Percentiles rank a stretch among this genome's conserved stretches.
Conservation (phyloP, 768 basidiomycete species). For the Tubosaeta sp. region DNA sequence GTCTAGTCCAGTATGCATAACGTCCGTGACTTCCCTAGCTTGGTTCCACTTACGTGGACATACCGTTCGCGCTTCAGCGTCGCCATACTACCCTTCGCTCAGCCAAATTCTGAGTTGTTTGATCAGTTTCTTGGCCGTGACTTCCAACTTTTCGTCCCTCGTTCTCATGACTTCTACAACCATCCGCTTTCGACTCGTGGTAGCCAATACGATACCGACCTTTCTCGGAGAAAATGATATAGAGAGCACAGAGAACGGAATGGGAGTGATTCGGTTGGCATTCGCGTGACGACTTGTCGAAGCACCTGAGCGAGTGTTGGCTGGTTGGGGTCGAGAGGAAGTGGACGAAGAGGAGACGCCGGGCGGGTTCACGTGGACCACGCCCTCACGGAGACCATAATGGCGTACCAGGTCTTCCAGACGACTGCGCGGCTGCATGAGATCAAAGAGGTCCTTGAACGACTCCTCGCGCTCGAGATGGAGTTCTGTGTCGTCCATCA, state of each 20-base stretch:
- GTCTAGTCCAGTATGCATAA: neutral
- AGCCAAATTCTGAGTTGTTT: conserved; percentile 45
- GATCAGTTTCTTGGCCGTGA: conserved; percentile 49
- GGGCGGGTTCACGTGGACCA: conserved; percentile 20
- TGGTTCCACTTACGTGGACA: neutral
- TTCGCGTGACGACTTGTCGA: conserved; percentile 1
- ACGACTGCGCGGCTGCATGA: conserved; percentile 67
- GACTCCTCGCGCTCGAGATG: conserved; percentile 73
- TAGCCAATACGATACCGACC: conserved; percentile 34
- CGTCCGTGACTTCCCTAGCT: neutral
- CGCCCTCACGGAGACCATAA: conserved; percentile 39
- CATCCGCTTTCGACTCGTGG: conserved; percentile 42
- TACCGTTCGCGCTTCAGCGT: neutral
- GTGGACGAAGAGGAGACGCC: conserved; percentile 2
- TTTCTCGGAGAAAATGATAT: conserved; percentile 38
- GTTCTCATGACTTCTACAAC: conserved; percentile 50
- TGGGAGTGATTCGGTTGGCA: conserved; percentile 4
- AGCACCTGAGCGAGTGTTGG: conserved; percentile 1
- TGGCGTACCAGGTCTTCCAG: conserved; percentile 67
- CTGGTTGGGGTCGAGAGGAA: neutral
- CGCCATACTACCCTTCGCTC: conserved; percentile 13
- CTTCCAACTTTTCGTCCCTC: conserved; percentile 55
- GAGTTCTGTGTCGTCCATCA: conserved; percentile 67
- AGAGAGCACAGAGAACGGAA: conserved; percentile 37
- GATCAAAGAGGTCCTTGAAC: conserved; percentile 76